Percentiles rank a stretch among this genome's conserved stretches.
phyloP scores from a whole-genome alignment of 805 yeast species.

The Wickerhamiella australiensis region DNA sequence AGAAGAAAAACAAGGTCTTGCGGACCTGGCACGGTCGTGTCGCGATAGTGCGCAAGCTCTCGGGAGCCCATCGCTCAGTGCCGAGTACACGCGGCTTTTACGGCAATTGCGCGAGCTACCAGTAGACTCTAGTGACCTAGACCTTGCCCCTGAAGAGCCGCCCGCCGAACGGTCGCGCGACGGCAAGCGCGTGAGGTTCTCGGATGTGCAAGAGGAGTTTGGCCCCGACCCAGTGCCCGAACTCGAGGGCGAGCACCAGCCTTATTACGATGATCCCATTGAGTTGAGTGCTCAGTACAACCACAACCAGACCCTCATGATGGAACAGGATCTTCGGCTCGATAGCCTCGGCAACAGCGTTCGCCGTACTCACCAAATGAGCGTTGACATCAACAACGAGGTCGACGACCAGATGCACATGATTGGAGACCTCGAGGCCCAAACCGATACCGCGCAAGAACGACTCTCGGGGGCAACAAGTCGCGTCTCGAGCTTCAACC shows the following conservation, averaged over 20 bases:
- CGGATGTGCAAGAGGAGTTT: conserved; percentile 11
- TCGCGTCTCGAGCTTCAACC: conserved; percentile 29
- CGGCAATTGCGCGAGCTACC: conserved; percentile 4
- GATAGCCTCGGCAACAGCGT: conserved; percentile 29
- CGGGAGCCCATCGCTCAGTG: neutral
- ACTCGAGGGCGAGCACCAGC: neutral
- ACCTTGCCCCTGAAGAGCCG: neutral
- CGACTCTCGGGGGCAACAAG: conserved; percentile 28
- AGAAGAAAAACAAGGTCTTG: conserved; percentile 19
- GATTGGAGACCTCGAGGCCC: conserved; percentile 30
- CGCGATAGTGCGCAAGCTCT: conserved; percentile 9
- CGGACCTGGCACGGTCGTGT: conserved; percentile 11
- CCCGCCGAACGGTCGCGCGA: neutral
- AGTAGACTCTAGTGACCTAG: neutral
- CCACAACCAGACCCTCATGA: conserved; percentile 22
- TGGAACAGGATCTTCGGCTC: conserved; percentile 31
- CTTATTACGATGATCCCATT: neutral
- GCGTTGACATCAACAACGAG: conserved; percentile 31
- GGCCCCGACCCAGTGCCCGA: conserved; percentile 5
- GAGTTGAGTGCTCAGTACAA: conserved; percentile 12
- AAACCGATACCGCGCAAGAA: conserved; percentile 28
- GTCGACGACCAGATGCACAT: conserved; percentile 29
- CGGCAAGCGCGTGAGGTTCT: conserved; percentile 7
- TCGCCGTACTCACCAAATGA: conserved; percentile 30
- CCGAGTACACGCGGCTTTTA: conserved; percentile 7